Percentiles rank a stretch among this genome's conserved stretches.
phyloP scores from a whole-genome alignment of 208 protist species.

The Acanthamoeba culbertsoni region DNA sequence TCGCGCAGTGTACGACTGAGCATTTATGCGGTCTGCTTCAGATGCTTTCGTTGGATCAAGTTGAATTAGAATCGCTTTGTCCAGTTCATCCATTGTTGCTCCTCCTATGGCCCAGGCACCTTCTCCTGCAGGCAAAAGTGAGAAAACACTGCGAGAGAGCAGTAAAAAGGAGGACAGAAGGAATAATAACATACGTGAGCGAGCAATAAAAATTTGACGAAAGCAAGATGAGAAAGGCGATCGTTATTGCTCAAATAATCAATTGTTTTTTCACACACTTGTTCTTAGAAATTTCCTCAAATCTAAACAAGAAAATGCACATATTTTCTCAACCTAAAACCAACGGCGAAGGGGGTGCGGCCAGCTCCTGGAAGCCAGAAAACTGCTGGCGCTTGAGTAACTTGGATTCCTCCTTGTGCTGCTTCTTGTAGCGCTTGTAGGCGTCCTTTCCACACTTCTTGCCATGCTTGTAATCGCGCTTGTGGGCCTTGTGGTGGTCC shows the following conservation, averaged over 20 bases:
- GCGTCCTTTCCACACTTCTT: not conserved
- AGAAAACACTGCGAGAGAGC: not conserved
- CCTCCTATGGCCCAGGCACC: no score
- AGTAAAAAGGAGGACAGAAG: not conserved
- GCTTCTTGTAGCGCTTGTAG: not conserved
- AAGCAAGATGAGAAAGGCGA: no score
- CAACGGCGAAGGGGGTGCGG: not conserved
- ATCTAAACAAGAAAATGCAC: not conserved
- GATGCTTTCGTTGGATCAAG: conserved; percentile 44
- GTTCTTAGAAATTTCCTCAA: not conserved
- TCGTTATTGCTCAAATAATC: no score
- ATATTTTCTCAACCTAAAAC: not conserved
- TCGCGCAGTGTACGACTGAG: conserved; percentile 56
- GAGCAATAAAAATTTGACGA: not conserved
- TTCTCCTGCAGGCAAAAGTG: not conserved
- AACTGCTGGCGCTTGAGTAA: not conserved
- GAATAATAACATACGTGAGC: not conserved
- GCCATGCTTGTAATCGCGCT: not conserved
- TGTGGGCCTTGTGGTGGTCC: not conserved
- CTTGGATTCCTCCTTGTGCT: not conserved
- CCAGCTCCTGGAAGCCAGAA: not conserved
- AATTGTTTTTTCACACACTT: not conserved
- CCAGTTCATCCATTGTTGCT: conserved; percentile 73
- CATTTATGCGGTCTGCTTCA: conserved; percentile 47
- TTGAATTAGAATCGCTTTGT: conserved; percentile 66